Evolutionary conservation across 352 stramenopile species (phyloP).

Genomic region (Elongisporangium senticosum): DNA sequence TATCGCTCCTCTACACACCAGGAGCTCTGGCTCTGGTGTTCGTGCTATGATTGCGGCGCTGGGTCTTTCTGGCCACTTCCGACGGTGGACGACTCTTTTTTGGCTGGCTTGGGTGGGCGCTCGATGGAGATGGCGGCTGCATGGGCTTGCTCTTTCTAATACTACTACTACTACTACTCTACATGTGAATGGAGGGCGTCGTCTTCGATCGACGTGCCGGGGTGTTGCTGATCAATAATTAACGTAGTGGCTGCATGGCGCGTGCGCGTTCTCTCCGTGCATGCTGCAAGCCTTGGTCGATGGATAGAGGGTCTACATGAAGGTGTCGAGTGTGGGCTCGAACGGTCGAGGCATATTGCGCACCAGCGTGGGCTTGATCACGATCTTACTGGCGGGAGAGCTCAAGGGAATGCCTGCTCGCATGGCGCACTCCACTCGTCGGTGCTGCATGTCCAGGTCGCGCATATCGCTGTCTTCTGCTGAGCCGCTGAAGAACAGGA

Average conservation of each 20-base stretch:
- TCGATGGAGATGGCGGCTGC: background rate
- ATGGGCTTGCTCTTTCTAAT: background rate
- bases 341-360: conserved; percentile 37
- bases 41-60: too few relatives aligned
- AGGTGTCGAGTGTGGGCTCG: conserved; percentile 20
- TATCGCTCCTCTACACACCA: background rate
- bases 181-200: background rate
- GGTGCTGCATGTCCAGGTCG: conserved; percentile 22
- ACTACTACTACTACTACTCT: background rate
- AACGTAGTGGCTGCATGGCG: background rate
- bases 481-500: conserved; percentile 49
- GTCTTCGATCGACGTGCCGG: background rate
- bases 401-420: background rate
- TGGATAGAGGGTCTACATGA: conserved; percentile 3
- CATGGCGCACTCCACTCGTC: conserved; percentile 10
- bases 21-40: background rate
- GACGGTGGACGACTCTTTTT: conserved; percentile 1
- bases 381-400: conserved; percentile 23
- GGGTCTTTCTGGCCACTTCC: conserved; percentile 1
- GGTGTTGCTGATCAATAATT: background rate
- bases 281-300: background rate
- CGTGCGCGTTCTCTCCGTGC: background rate
- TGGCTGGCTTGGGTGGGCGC: background rate
- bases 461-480: conserved; percentile 27
- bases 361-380: conserved; percentile 36